These are phyloP conservation scores for Xylaria digitata DNA, from an alignment of 2,329 filamentous ascomycete species.

Conservation along the genomic window DNA sequence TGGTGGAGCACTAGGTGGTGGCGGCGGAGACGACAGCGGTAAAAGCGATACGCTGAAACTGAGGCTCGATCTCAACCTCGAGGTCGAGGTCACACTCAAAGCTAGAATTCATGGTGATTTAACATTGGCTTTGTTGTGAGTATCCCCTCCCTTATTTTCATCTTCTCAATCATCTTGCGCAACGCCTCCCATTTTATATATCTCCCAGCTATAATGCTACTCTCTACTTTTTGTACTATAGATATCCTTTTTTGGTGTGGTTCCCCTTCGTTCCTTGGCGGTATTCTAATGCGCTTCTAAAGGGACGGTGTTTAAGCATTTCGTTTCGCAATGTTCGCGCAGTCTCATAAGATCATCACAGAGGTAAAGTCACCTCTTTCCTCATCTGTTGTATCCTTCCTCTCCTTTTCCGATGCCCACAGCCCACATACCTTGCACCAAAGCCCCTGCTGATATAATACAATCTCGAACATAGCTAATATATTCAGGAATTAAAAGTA, in stretches of 20 bases:
- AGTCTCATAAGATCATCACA: conserved; percentile 10
- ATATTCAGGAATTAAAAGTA: conserved; percentile 35
- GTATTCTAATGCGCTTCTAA: conserved; percentile 39
- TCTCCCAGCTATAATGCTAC: neutral
- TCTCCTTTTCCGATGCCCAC: neutral
- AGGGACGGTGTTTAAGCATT: conserved; percentile 44
- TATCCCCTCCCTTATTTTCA: conserved; percentile 37
- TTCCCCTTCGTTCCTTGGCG: conserved; percentile 1
- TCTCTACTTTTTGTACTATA: conserved; percentile 9
- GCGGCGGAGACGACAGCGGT: conserved; percentile 53
- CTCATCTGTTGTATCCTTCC: neutral
- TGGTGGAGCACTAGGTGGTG: conserved; percentile 45
- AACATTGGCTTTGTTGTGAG: conserved; percentile 75
- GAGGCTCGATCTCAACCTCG: conserved; percentile 81
- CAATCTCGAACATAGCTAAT: conserved; percentile 19
- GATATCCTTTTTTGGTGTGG: neutral
- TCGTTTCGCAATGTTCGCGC: conserved; percentile 8
- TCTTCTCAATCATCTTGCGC: conserved; percentile 2
- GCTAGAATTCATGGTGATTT: conserved; percentile 87
- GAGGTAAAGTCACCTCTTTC: conserved; percentile 30
- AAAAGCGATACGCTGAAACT: conserved; percentile 75
- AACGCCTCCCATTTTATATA: neutral
- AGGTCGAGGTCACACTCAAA: conserved; percentile 87
- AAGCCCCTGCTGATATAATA: neutral
- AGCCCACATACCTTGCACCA: neutral